Percentiles rank a stretch among this genome's conserved stretches.
Evolutionary conservation across 768 basidiomycete species (phyloP).

Genomic region (Phlebiopsis flavidoalba): DNA sequence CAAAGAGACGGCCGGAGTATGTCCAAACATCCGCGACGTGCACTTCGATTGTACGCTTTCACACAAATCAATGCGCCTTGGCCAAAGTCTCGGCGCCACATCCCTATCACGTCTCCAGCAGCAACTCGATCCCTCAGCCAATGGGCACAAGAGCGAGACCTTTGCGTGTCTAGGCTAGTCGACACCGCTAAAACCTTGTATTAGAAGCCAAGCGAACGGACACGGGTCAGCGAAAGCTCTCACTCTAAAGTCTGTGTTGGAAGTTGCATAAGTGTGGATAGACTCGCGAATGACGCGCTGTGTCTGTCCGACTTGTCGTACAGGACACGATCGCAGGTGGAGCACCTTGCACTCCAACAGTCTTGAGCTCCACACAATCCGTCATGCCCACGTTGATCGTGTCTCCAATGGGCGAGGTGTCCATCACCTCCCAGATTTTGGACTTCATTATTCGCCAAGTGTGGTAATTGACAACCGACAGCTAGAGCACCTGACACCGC

Average conservation of each 20-base stretch:
- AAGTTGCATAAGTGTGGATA: slow-evolving; percentile 44
- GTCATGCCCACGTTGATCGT: slow-evolving; percentile 45
- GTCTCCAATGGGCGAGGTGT: slow-evolving; percentile 53
- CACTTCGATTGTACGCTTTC: too few species aligned
- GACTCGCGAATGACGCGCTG: slow-evolving; percentile 50
- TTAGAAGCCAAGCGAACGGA: neutral
- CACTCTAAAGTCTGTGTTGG: slow-evolving; percentile 27
- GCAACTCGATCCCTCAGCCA: neutral
- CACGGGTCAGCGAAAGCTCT: neutral
- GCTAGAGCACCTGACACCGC: slow-evolving; percentile 39
- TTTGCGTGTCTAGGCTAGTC: neutral
- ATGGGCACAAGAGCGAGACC: neutral
- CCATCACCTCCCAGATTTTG: slow-evolving; percentile 52
- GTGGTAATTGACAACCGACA: too few species aligned
- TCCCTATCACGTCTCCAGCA: too few species aligned
- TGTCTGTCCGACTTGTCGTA: slow-evolving; percentile 54
- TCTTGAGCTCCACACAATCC: slow-evolving; percentile 55
- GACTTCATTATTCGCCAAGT: slow-evolving; percentile 65
- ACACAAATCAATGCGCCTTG: too few species aligned
- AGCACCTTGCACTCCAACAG: slow-evolving; percentile 57
- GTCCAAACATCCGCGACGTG: too few species aligned
- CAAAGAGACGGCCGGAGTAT: too few species aligned
- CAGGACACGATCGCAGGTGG: slow-evolving; percentile 43
- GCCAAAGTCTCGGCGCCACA: too few species aligned
- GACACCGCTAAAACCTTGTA: neutral